Conservation (phyloP, 768 basidiomycete genomes). For the Mycena metata region DNA sequence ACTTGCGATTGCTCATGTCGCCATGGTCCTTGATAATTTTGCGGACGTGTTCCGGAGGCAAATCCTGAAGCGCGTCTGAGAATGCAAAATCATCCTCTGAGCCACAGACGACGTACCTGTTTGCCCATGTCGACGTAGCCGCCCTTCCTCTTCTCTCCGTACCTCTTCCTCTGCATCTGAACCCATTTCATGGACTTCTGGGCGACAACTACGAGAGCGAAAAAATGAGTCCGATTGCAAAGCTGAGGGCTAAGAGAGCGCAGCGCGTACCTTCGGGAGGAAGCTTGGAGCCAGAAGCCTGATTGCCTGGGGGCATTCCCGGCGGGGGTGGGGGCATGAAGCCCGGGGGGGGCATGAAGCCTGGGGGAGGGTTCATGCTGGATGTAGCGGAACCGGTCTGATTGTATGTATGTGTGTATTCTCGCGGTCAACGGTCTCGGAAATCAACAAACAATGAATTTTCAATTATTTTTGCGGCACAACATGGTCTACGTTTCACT, state of each 20-base stretch:
- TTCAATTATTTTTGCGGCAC: too few species aligned
- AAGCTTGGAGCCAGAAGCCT: constrained; percentile 59
- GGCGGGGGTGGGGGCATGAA: constrained; percentile 65
- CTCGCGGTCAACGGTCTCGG: too few species aligned
- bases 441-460: too few species aligned
- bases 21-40: constrained; percentile 99
- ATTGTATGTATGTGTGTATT: too few species aligned
- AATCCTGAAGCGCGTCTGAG: constrained; percentile 66
- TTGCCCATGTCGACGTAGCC: constrained; percentile 95
- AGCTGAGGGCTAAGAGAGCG: background rate
- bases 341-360: constrained; percentile 57
- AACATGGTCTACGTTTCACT: too few species aligned
- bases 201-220: constrained; percentile 66
- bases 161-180: constrained; percentile 92
- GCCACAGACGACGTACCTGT: constrained; percentile 68
- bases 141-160: constrained; percentile 91
- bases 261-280: constrained; percentile 59
- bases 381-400: constrained; percentile 1
- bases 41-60: constrained; percentile 97
- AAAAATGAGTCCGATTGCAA: constrained; percentile 26
- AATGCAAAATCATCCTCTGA: constrained; percentile 40
- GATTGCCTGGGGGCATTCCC: constrained; percentile 61
- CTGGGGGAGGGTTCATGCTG: constrained; percentile 69
- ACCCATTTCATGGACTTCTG: constrained; percentile 98
- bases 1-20: constrained; percentile 99